Evolutionary conservation across 805 yeast species (phyloP).

Genomic region (Candida methanosorbosa): DNA sequence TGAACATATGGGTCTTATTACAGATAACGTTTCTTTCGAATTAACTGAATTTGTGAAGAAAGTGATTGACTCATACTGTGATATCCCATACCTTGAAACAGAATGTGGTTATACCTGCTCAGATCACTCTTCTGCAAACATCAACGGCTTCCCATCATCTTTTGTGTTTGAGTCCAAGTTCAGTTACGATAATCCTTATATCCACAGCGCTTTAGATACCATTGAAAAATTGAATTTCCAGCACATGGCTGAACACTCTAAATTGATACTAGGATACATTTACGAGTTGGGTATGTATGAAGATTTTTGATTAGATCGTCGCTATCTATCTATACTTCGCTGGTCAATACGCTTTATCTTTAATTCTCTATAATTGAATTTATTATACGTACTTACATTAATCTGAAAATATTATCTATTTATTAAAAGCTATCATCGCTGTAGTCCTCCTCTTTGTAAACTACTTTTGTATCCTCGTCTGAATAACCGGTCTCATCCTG

Average conservation of each 20-base stretch:
- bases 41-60: constrained; percentile 55
- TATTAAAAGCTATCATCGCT: not conserved
- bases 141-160: constrained; percentile 77
- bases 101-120: constrained; percentile 89
- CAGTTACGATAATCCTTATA: constrained; percentile 52
- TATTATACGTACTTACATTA: too few relatives aligned
- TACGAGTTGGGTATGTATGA: constrained; percentile 52
- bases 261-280: constrained; percentile 64
- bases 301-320: not conserved
- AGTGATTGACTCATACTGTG: constrained; percentile 53
- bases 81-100: constrained; percentile 65
- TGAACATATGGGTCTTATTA: constrained; percentile 73
- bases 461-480: too few relatives aligned
- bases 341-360: too few relatives aligned
- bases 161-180: constrained; percentile 76
- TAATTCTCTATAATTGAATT: too few relatives aligned
- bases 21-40: constrained; percentile 51
- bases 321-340: too few relatives aligned
- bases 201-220: constrained; percentile 76
- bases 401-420: not conserved
- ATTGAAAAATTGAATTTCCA: constrained; percentile 69
- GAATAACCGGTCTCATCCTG: too few relatives aligned
- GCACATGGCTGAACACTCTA: constrained; percentile 76
- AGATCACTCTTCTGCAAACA: constrained; percentile 82
- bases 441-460: not conserved